Base-by-base conservation (phyloP, 805 yeast species). In the Metschnikowia cubensis region DNA sequence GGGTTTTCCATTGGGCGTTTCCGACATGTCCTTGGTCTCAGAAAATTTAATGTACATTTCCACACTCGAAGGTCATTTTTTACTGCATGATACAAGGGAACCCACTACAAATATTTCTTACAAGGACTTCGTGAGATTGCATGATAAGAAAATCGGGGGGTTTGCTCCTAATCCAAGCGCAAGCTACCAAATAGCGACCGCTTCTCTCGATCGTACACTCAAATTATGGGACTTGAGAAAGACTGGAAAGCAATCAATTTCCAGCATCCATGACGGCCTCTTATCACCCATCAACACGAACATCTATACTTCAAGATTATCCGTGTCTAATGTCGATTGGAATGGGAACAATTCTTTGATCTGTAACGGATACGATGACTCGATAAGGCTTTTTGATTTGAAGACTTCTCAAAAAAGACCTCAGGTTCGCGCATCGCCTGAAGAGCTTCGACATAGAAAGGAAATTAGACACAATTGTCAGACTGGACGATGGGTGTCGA, bases 401-500 rank as follows among this genome's bases (percentile, higher is more conserved):
- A 37, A 41, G 18, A 17, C 15, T 18, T n/a, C 21, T 18, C 32
- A 14, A 32, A 34, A 42, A 13, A 42, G 4, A 6, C 18, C 31
- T n/a, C 31, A 17, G 40, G 21, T 21, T 42, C 40, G 14, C 41
- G 13, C n/a, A 2, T 33, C 45, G 31, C 35, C 35, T 22, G 15
- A 14, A 10, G 37, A 32, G 17, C 45, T 42, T 21, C 17, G 36
- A 8, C 36, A 20, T n/a, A 42, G 37, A 22, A 21, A 21, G 13
- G 52, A 47, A 8, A 74, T 92, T 45, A 80, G 80, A 49, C 99
- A 94, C 64, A 94, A 94, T 61, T 94, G 99, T 69, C 96, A 92
- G 66, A 87, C 97, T 0, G 99, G 99, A 0, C 75, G 96, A 56
- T 92, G 99, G 99, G 96, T 94, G 0, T 84, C 96, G 1, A 92